Percentiles rank a stretch among this genome's conserved stretches.
Conservation (phyloP, 1,139 yeast genomes). For the Taphrina wiesneri region DNA sequence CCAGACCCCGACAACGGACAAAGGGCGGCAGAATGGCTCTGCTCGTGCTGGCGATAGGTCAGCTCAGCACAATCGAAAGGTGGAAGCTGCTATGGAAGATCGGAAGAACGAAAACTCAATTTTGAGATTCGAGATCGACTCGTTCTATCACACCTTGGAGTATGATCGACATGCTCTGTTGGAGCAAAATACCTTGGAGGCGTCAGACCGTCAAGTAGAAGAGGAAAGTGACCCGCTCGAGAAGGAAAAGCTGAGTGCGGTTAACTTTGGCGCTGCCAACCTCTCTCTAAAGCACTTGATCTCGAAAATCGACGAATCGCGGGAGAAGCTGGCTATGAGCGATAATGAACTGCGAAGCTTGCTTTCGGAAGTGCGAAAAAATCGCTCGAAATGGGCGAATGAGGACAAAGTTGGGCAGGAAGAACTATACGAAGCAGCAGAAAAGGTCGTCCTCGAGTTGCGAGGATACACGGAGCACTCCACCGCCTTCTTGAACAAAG, state of each 20-base stretch:
- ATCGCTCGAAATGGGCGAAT: constrained; percentile 94
- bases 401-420: constrained; percentile 96
- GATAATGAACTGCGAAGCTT: constrained; percentile 82
- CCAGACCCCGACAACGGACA: constrained; percentile 4
- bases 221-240: constrained; percentile 39
- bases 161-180: constrained; percentile 28
- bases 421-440: constrained; percentile 95
- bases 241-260: constrained; percentile 43
- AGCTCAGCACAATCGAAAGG: constrained; percentile 22
- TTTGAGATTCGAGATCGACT: constrained; percentile 16
- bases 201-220: constrained; percentile 35
- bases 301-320: constrained; percentile 71
- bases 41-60: constrained; percentile 20
- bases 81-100: constrained; percentile 36
- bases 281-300: constrained; percentile 74
- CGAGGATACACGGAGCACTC: constrained; percentile 95
- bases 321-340: constrained; percentile 72
- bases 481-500: constrained; percentile 91
- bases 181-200: constrained; percentile 36
- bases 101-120: constrained; percentile 25
- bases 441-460: constrained; percentile 84
- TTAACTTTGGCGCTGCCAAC: constrained; percentile 77
- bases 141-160: constrained; percentile 29
- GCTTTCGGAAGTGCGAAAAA: constrained; percentile 88
- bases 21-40: constrained; percentile 12